Conservation (phyloP, 2,329 filamentous ascomycete genomes). For the Colletotrichum sp. region DNA sequence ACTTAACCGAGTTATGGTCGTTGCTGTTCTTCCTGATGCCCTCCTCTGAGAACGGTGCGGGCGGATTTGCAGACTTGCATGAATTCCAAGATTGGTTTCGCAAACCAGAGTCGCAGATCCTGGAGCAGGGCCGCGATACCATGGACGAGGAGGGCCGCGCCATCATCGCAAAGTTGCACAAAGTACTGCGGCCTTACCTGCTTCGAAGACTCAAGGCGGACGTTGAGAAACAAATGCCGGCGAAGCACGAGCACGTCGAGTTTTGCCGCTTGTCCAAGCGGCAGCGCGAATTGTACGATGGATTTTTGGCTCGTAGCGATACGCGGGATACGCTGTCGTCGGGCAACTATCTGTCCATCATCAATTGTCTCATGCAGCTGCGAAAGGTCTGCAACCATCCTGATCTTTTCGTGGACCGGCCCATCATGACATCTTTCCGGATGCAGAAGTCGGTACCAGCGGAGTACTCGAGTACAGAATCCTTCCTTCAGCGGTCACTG, state of each 20-base stretch:
- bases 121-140: slow-evolving; percentile 91
- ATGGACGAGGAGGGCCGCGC: slow-evolving; percentile 93
- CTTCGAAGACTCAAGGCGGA: slow-evolving; percentile 91
- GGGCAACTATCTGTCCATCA: slow-evolving; percentile 96
- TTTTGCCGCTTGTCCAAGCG: slow-evolving; percentile 95
- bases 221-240: slow-evolving; percentile 98
- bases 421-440: slow-evolving; percentile 95
- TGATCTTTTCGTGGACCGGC: slow-evolving; percentile 92
- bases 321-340: slow-evolving; percentile 88
- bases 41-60: slow-evolving; percentile 76
- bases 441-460: slow-evolving; percentile 81
- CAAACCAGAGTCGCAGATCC: slow-evolving; percentile 92
- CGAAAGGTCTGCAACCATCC: slow-evolving; percentile 99
- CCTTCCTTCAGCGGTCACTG: slow-evolving; percentile 70
- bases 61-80: slow-evolving; percentile 91
- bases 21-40: slow-evolving; percentile 96
- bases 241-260: slow-evolving; percentile 96
- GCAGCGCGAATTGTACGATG: slow-evolving; percentile 94
- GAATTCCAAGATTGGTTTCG: slow-evolving; percentile 98
- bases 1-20: slow-evolving; percentile 95
- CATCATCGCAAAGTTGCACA: slow-evolving; percentile 92
- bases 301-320: slow-evolving; percentile 89
- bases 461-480: slow-evolving; percentile 75
- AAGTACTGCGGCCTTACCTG: slow-evolving; percentile 90
- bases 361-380: slow-evolving; percentile 97